A percentile compares a stretch with the other conserved stretches of the same genome.
Evolutionary conservation across 805 yeast species (phyloP).

Genomic region (Priceomyces haplophilus): DNA sequence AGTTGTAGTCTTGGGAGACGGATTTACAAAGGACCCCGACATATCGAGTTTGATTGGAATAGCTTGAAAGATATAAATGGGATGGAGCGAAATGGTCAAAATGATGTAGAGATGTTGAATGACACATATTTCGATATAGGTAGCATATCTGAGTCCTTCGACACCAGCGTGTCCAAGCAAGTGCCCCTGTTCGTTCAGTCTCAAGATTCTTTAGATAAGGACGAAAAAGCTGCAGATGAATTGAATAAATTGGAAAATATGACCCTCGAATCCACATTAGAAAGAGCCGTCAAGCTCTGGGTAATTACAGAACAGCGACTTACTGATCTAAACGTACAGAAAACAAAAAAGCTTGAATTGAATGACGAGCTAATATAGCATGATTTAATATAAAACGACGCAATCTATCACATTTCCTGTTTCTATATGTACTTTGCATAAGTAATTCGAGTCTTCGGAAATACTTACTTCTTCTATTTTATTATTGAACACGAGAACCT

Average conservation of each 20-base stretch:
- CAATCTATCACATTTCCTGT: conserved; percentile 42
- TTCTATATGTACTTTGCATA: conserved; percentile 38
- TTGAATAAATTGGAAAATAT: conserved; percentile 18
- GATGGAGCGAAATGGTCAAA: conserved; percentile 6
- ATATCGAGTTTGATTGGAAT: conserved; percentile 18
- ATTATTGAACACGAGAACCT: conserved; percentile 32
- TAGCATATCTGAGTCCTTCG: conserved; percentile 5
- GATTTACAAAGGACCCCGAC: conserved; percentile 19
- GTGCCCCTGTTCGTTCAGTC: background rate
- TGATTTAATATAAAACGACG: conserved; percentile 12
- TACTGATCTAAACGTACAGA: conserved; percentile 29
- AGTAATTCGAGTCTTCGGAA: conserved; percentile 24
- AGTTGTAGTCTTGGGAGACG: conserved; percentile 4
- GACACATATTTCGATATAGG: conserved; percentile 4
- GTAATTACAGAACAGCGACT: conserved; percentile 59
- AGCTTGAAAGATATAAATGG: conserved; percentile 18
- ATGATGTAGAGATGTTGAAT: conserved; percentile 2
- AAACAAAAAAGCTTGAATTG: conserved; percentile 22
- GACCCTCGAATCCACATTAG: conserved; percentile 41
- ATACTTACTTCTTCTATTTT: conserved; percentile 21
- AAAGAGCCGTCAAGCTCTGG: conserved; percentile 59
- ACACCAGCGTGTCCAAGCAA: conserved; percentile 8
- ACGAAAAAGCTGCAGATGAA: conserved; percentile 22
- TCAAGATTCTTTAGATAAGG: conserved; percentile 12
- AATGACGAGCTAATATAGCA: conserved; percentile 15